Evolutionary conservation across 1,284 basidiomycete genomes (phyloP).

Genomic region (Grifola frondosa): DNA sequence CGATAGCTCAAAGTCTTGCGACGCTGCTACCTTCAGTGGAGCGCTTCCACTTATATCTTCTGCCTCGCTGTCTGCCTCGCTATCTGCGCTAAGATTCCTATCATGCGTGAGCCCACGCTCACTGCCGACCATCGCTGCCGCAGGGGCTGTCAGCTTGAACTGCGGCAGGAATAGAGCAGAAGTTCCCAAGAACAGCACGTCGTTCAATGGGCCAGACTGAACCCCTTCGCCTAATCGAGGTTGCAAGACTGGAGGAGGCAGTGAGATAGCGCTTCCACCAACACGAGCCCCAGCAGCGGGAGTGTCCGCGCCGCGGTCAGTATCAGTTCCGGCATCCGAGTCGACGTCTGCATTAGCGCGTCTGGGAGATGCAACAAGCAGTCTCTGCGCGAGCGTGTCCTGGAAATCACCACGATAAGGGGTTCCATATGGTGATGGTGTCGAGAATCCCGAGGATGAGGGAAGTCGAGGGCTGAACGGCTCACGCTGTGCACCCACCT

Average conservation of each 20-base stretch:
- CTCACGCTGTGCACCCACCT: constrained; percentile 26
- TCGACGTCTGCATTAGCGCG: constrained; percentile 16
- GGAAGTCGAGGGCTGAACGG: constrained; percentile 43
- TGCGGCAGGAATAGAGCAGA: constrained; percentile 49
- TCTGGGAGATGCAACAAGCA: constrained; percentile 43
- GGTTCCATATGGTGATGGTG: constrained; percentile 44
- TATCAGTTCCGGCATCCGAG: constrained; percentile 27
- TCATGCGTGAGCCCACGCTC: constrained; percentile 16
- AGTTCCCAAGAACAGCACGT: constrained; percentile 49
- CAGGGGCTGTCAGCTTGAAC: constrained; percentile 23
- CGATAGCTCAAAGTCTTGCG: constrained; percentile 58
- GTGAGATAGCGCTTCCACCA: constrained; percentile 17
- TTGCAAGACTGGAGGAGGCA: constrained; percentile 49
- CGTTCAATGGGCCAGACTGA: constrained; percentile 10
- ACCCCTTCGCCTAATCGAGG: constrained; percentile 29
- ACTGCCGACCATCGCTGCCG: background rate
- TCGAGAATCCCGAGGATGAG: constrained; percentile 49
- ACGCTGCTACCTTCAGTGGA: constrained; percentile 21
- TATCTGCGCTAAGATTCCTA: constrained; percentile 19
- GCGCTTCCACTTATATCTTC: constrained; percentile 33
- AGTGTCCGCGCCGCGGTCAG: constrained; percentile 22
- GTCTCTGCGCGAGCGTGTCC: constrained; percentile 48
- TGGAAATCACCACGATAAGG: constrained; percentile 42
- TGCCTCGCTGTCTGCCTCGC: constrained; percentile 27
- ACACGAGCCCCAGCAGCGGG: constrained; percentile 12